Evolutionary conservation across 2,329 filamentous ascomycete species (phyloP).

Genomic region (Aureobasidium musti): DNA sequence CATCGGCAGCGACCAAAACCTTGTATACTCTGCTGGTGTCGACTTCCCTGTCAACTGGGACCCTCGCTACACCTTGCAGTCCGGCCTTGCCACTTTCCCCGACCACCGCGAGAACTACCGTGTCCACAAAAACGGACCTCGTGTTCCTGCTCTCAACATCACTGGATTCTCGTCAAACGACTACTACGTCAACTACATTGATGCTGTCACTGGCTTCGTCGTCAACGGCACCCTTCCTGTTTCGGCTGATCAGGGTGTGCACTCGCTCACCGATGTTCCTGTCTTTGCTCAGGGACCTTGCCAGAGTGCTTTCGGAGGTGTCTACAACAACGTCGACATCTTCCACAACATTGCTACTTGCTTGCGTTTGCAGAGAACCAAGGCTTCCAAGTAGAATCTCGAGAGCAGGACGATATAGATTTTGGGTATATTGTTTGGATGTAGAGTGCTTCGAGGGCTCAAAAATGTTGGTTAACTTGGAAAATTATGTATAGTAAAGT

Average conservation of each 20-base stretch:
- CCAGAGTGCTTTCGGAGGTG: constrained; percentile 71
- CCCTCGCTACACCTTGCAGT: constrained; percentile 76
- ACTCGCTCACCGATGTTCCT: constrained; percentile 75
- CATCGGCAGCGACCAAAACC: constrained; percentile 61
- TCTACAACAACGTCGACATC: constrained; percentile 70
- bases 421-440: not conserved
- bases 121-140: constrained; percentile 66
- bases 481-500: too few relatives aligned
- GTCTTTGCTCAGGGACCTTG: constrained; percentile 79
- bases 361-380: constrained; percentile 53
- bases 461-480: too few relatives aligned
- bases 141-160: constrained; percentile 60
- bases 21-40: constrained; percentile 68
- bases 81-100: constrained; percentile 69
- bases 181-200: constrained; percentile 68
- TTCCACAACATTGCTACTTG: constrained; percentile 74
- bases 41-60: constrained; percentile 85
- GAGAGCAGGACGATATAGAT: not conserved
- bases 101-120: constrained; percentile 76
- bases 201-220: constrained; percentile 66
- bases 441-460: too few relatives aligned
- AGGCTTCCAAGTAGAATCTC: not conserved
- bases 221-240: constrained; percentile 74
- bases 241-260: constrained; percentile 66
- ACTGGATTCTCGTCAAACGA: constrained; percentile 53